Conservation (phyloP, 2,329 filamentous ascomycete species). For the Colletotrichum abscissum region DNA sequence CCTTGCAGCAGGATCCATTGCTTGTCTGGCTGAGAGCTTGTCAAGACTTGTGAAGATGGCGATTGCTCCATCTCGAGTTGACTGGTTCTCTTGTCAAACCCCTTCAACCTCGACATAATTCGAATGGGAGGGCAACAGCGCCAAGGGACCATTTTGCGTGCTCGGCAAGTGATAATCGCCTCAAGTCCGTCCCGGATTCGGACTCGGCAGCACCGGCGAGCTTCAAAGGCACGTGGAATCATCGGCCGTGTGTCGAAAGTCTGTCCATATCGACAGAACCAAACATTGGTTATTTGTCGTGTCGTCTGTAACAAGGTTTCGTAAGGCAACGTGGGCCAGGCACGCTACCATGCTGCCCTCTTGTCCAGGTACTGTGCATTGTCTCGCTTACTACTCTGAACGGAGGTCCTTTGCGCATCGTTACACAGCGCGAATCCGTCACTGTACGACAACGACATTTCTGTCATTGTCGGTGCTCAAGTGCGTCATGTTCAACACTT, state of each 20-base stretch:
- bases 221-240: slow-evolving; percentile 8
- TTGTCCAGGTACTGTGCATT: slow-evolving; percentile 8
- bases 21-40: not conserved
- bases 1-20: not conserved
- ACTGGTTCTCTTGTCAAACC: not conserved
- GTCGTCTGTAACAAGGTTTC: slow-evolving; percentile 21
- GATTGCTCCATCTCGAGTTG: not conserved
- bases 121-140: not conserved
- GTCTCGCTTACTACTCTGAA: not conserved
- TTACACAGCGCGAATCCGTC: not conserved
- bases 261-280: slow-evolving; percentile 5
- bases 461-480: slow-evolving; percentile 7
- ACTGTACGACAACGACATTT: not conserved
- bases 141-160: not conserved
- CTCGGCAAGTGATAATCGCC: not conserved
- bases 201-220: slow-evolving; percentile 15
- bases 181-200: slow-evolving; percentile 18
- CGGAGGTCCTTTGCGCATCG: not conserved
- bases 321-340: slow-evolving; percentile 6
- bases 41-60: not conserved
- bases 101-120: not conserved
- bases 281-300: not conserved
- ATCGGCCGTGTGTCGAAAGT: slow-evolving; percentile 6
- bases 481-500: slow-evolving; percentile 2
- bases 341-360: slow-evolving; percentile 12